A percentile compares a stretch with the other conserved stretches of the same genome.
phyloP scores from a whole-genome alignment of 371 early-diverging fungal species.

The Mortierella polycephala region DNA sequence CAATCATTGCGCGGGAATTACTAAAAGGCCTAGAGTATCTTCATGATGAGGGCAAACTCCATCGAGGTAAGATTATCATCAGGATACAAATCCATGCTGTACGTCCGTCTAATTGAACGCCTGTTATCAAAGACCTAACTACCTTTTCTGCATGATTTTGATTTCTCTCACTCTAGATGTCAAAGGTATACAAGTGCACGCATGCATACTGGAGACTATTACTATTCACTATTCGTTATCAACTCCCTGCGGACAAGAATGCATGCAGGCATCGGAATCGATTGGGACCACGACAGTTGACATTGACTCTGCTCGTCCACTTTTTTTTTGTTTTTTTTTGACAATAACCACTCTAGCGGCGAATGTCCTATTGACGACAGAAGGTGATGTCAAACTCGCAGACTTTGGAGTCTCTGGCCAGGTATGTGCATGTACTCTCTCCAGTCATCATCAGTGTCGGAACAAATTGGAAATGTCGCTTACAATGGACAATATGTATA shows the following conservation, averaged over 20 bases:
- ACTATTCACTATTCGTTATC: too few relatives aligned
- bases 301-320: slow-evolving; percentile 2
- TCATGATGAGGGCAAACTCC: slow-evolving; percentile 93
- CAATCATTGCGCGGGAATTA: slow-evolving; percentile 92
- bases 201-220: neutral
- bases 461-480: neutral
- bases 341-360: slow-evolving; percentile 69
- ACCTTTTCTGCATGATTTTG: slow-evolving; percentile 7
- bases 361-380: slow-evolving; percentile 82
- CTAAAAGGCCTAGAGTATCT: slow-evolving; percentile 94
- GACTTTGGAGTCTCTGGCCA: slow-evolving; percentile 99
- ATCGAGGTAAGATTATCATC: slow-evolving; percentile 72
- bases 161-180: slow-evolving; percentile 11
- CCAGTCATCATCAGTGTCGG: neutral
- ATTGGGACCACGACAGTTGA: neutral
- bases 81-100: too few relatives aligned
- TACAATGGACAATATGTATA: slow-evolving; percentile 21
- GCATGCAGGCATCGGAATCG: neutral
- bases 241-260: neutral
- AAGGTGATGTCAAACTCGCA: slow-evolving; percentile 93
- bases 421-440: slow-evolving; percentile 42
- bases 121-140: neutral
- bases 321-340: neutral
- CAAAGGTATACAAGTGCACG: slow-evolving; percentile 25
- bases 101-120: neutral